Conservation (phyloP, 495 filamentous ascomycete species). For the Neurospora sp. region DNA sequence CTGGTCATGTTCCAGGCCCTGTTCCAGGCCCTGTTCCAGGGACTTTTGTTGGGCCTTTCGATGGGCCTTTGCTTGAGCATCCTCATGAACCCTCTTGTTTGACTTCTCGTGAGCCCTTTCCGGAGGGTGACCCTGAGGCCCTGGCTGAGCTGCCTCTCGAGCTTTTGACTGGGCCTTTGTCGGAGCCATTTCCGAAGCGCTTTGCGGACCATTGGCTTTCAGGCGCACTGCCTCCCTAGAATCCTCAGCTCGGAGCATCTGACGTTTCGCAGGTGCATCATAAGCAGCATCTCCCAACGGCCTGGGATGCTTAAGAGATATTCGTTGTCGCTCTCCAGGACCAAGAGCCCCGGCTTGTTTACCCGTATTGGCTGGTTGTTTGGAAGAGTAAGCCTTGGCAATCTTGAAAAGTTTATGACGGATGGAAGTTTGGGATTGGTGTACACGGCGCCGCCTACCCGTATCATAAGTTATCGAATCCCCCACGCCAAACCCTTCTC, state of each 20-base stretch:
- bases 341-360: background rate
- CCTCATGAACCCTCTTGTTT: background rate
- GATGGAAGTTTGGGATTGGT: background rate
- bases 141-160: background rate
- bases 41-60: background rate
- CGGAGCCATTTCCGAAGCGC: background rate
- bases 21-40: background rate
- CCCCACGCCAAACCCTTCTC: conserved; percentile 14
- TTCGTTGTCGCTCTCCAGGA: background rate
- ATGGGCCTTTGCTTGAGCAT: background rate
- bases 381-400: background rate
- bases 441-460: background rate
- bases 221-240: background rate
- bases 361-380: background rate
- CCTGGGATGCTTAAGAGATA: background rate
- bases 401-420: background rate
- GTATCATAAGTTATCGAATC: background rate
- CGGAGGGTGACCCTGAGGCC: background rate
- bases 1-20: background rate
- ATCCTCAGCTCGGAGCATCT: background rate
- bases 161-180: background rate
- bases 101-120: background rate
- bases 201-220: background rate
- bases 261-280: background rate
- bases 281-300: background rate